Evolutionary conservation across 2,329 filamentous ascomycete species (phyloP), one percentile per base, ranked within the genome.

Genomic region (Cladophialophora psammophila): DNA sequence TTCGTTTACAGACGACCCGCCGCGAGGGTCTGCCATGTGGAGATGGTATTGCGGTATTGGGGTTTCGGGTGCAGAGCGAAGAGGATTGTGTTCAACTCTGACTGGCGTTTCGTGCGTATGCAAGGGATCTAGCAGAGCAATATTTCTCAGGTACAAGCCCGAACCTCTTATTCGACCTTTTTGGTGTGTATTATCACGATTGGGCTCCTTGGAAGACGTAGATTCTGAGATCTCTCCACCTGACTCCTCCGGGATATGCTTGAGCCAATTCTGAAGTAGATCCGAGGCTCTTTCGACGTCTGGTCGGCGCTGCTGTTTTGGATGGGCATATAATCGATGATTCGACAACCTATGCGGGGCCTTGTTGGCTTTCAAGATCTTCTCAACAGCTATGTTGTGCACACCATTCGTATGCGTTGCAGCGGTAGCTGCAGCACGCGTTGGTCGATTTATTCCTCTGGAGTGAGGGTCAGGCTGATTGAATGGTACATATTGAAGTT

Each of bases 381-480:
- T 60, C 38, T 60, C 57, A 8, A 50, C 38, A 36, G 57, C 40
- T 40, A 60, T 13, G 36, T 40, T 42, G 9, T 50, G 31, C 40
- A 18, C 42, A 35, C 40, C 40, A 31, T 36, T 15, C 5, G 40
- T 42, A 36, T 26, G 10, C 40, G 57, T 54, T 32, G n/a, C 34
- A 36, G 18, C 8, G 18, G 18, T 1, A 20, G 13, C 15, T 31
- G 6, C 58, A 9, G 42, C 13, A 13, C 10, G 42, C 5, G 42
- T 6, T 1, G n/a, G 15, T 48, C 42, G 42, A 20, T 15, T 48
- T 20, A 15, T 8, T 48, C 5, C 42, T 48, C 18, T 20, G 15
- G 42, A 48, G 5, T 5, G 6, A 48, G 42, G 42, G 9, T 7
- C 10, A 1, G 20, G 20, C 10, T 48, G 42, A 6, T 18, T 18